Conservation (phyloP, 805 yeast species). For the Yamadazyma sp. region DNA sequence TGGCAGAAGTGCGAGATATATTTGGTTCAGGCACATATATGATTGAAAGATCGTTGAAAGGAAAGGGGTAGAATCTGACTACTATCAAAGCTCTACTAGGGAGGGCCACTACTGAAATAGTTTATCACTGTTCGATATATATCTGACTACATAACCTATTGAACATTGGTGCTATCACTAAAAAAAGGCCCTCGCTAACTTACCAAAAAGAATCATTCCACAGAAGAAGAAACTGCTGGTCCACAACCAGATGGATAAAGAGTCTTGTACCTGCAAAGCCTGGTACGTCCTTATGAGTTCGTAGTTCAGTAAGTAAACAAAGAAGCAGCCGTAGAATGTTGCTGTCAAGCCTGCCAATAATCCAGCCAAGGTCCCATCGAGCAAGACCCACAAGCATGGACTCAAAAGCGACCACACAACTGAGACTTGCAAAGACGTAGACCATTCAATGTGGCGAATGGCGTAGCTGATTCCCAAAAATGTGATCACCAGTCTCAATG, state of each 20-base stretch:
- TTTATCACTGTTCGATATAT: too few species aligned
- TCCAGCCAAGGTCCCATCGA: conserved; percentile 60
- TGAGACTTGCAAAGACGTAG: conserved; percentile 62
- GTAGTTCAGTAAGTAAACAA: conserved; percentile 30
- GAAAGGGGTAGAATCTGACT: too few species aligned
- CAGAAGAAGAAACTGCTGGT: conserved; percentile 65
- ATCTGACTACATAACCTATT: too few species aligned
- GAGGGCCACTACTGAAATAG: too few species aligned
- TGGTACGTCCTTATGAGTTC: conserved; percentile 12
- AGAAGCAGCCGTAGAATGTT: conserved; percentile 31
- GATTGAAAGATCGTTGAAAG: too few species aligned
- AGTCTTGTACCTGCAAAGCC: conserved; percentile 20
- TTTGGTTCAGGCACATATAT: too few species aligned
- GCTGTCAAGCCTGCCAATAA: conserved; percentile 40
- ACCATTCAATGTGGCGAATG: conserved; percentile 68
- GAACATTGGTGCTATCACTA: too few species aligned
- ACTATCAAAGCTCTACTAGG: too few species aligned
- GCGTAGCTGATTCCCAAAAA: conserved; percentile 72
- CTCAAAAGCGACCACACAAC: conserved; percentile 62
- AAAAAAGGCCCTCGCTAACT: conserved; percentile 59
- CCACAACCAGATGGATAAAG: conserved; percentile 50
- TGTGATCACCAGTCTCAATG: conserved; percentile 50
- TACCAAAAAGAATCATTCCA: conserved; percentile 66
- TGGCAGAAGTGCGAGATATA: conserved; percentile 13
- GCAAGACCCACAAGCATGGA: conserved; percentile 63